Percentiles rank a stretch among this genome's conserved stretches.
Evolutionary conservation across 192 early-diverging fungal species (phyloP).

Genomic region (Oehlia diaphana): DNA sequence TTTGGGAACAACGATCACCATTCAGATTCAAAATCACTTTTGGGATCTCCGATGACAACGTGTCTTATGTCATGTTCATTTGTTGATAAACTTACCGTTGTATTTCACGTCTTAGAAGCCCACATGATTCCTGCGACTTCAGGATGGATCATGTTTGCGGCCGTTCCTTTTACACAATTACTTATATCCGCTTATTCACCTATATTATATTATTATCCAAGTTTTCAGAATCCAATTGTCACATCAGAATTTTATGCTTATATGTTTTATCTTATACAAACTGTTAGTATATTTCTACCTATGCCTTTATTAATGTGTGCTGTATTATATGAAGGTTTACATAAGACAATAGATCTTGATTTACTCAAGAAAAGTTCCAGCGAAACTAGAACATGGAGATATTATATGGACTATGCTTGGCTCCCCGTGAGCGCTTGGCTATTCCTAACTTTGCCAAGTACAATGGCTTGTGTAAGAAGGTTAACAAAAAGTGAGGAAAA

Average conservation of each 20-base stretch:
- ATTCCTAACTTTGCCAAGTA: constrained; percentile 53
- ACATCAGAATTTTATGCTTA: constrained; percentile 43
- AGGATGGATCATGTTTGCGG: constrained; percentile 57
- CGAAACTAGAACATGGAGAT: constrained; percentile 41
- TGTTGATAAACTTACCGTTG: constrained; percentile 41
- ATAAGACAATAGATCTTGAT: constrained; percentile 43
- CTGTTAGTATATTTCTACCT: constrained; percentile 44
- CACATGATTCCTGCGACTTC: constrained; percentile 53
- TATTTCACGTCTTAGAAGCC: constrained; percentile 50
- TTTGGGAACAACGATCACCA: neutral
- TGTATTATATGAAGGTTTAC: constrained; percentile 46
- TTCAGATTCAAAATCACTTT: neutral
- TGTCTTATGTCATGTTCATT: constrained; percentile 28
- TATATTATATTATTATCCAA: constrained; percentile 14
- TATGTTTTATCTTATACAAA: constrained; percentile 42
- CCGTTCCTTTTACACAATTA: constrained; percentile 49
- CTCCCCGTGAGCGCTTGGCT: constrained; percentile 49
- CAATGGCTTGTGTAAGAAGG: constrained; percentile 45
- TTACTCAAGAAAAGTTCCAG: constrained; percentile 38
- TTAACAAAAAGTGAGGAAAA: constrained; percentile 35
- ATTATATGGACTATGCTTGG: constrained; percentile 41
- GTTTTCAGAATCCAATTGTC: constrained; percentile 37
- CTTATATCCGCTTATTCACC: constrained; percentile 28
- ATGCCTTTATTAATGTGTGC: constrained; percentile 45
- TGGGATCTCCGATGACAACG: neutral